Evolutionary conservation across 2,329 filamentous ascomycete species (phyloP), one percentile per base, ranked within the genome.

Genomic region (Dactylonectria macrodidyma): DNA sequence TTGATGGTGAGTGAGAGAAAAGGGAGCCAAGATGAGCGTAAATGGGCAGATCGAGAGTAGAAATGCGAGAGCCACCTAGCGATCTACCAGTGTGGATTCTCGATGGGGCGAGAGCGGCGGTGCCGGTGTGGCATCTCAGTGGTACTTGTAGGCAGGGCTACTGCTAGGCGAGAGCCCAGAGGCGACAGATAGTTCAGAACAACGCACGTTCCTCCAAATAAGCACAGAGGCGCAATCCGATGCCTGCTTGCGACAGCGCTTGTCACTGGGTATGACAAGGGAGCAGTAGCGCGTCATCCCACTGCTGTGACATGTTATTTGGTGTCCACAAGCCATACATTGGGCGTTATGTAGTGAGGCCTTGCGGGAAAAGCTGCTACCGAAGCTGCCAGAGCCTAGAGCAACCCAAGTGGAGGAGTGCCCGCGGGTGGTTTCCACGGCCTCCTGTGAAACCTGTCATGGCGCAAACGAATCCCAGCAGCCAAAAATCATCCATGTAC

Each of bases 61-160:
- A 48, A 62, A 34, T 58, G 58, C 30, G 46, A 41, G 48, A 62
- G 36, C 52, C n/a, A 38, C 33, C 47, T 54, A 34, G 46, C 34
- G 46, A 36, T n/a, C n/a, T 16, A 26, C 52, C 59, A 66, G 54
- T 58, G 65, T 67, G 60, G 60, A 46, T 56, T 67, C 33, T 50
- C 46, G 55, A 67, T 56, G 65, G 65, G 65, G 65, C 65, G 47
- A 58, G 33, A 24, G 44, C 61, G 44, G 61, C 44, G 44, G 61
- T 63, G 61, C 44, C 33, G 58, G 57, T 34, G 51, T 61, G 59
- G 51, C 50, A 36, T 22, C 59, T 24, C 24, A 19, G 54, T 41
- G 41, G 54, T 62, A 33, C 52, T 50, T 38, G 47, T 56, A 38
- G 51, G 48, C 48, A 47, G 36, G 48, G 26, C 14, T 19, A 19